Percentiles rank a stretch among this genome's conserved stretches.
These are phyloP conservation scores for Phenoliferia sp. DNA, from an alignment of 1,284 basidiomycete genomes.

Conservation along the genomic window DNA sequence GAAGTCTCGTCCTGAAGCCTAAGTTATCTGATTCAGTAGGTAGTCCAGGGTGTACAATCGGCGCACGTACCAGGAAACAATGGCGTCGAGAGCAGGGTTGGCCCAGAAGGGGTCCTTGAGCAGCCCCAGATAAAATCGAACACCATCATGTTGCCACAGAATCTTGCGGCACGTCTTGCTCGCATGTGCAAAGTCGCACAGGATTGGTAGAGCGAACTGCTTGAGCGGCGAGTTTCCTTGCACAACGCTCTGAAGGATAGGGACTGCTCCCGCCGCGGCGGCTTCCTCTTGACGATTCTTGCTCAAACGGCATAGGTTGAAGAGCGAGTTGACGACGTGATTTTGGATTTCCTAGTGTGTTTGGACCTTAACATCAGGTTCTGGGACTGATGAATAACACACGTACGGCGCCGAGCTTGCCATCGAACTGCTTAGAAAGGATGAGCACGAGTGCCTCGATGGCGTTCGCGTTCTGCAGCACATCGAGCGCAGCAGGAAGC, in stretches of 20 bases:
- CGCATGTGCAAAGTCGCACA: constrained; percentile 90
- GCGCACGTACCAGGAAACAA: constrained; percentile 71
- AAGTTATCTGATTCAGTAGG: background rate
- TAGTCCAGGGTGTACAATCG: background rate
- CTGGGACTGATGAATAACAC: background rate
- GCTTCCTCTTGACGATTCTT: constrained; percentile 94
- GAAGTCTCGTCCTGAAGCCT: constrained; percentile 93
- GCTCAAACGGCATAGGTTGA: constrained; percentile 89
- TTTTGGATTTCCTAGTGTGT: constrained; percentile 76
- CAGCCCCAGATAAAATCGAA: constrained; percentile 69
- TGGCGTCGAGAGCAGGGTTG: constrained; percentile 83
- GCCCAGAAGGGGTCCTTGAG: constrained; percentile 93
- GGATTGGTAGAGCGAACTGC: constrained; percentile 91
- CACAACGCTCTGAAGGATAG: constrained; percentile 80
- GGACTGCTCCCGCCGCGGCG: constrained; percentile 88
- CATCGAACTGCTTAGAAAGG: constrained; percentile 71
- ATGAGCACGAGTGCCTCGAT: constrained; percentile 84
- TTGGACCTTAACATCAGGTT: too few species aligned
- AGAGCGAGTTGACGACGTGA: constrained; percentile 89
- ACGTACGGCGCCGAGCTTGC: constrained; percentile 72
- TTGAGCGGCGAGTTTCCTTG: constrained; percentile 83
- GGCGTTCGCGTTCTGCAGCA: constrained; percentile 91
- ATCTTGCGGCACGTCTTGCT: constrained; percentile 82
- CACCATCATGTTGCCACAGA: constrained; percentile 48
- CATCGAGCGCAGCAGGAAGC: constrained; percentile 80